Evolutionary conservation across 768 basidiomycete species (phyloP), one percentile per base, ranked within the genome.

Genomic region (Termitomyces sp.): DNA sequence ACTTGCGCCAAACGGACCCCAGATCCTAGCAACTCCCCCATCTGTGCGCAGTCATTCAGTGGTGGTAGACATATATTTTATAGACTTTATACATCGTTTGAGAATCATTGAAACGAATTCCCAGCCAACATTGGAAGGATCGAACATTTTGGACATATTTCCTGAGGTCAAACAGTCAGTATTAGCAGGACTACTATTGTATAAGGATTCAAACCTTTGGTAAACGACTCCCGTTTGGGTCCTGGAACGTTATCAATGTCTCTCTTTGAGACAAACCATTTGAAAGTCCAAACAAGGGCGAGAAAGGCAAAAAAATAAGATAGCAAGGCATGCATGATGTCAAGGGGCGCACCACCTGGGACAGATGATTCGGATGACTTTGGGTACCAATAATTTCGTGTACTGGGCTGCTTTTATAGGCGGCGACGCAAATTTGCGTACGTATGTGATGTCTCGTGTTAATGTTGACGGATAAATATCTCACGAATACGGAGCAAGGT

Each of bases 221-320:
- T 42, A 34, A 72, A 70, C 4, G 74, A 75, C 1, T 57, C 51
- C 3, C 68, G 59, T 12, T 58, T 61, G 1, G 75, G 76, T 12
- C 76, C 76, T 4, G 73, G 73, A 36, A 77, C 62, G 55, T 74
- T 73, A 48, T 71, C 69, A 4, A 77, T 60, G 37, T 70, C 67
- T 13, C 59, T 64, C 45, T 63, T 66, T 8, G 56, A 55, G n/a
- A 67, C 27, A 22, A 63, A 57, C 8, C 58, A 62, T 22, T 57
- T 58, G 8, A 68, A 39, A 33, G 48, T 18, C 61, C 57, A 65
- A 1, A 60, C 52, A n/a, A 60, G 16, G n/a, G 46, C 50, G 12
- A 49, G 58, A 36, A 67, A 20, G 41, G 50, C 13, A 30, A 61
- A 5, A 6, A 37, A 22, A n/a, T 57, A 54, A 1, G 37, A 12